These are phyloP conservation scores for Cymbopogon flexuosus DNA, from an alignment of 202 grass and related monocot species.

Conservation along the genomic window DNA sequence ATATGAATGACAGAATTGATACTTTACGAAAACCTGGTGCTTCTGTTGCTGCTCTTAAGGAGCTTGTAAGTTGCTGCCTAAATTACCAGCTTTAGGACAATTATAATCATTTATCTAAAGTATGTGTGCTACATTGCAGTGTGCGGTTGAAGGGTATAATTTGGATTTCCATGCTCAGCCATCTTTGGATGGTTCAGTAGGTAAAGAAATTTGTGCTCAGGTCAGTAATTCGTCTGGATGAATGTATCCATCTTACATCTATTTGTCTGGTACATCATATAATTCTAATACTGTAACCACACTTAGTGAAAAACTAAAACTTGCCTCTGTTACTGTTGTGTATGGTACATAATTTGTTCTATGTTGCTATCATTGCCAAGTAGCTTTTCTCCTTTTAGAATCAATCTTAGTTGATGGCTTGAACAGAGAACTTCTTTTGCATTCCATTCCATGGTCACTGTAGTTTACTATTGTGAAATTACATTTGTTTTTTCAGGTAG, in stretches of 20 bases:
- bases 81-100: conserved; percentile 26
- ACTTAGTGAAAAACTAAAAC: neutral
- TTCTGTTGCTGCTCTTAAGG: conserved; percentile 70
- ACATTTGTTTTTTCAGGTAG: conserved; percentile 49
- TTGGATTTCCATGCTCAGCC: conserved; percentile 54
- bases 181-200: conserved; percentile 40
- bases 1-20: conserved; percentile 29
- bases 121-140: conserved; percentile 51
- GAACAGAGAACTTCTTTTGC: neutral
- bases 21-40: conserved; percentile 35
- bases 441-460: neutral
- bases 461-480: neutral
- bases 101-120: conserved; percentile 24
- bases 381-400: neutral
- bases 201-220: conserved; percentile 61
- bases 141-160: conserved; percentile 67
- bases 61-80: conserved; percentile 66
- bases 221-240: conserved; percentile 36
- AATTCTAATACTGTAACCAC: neutral
- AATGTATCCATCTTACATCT: neutral
- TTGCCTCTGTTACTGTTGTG: neutral
- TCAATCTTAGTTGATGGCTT: conserved; percentile 5
- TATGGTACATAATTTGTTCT: too few relatives aligned
- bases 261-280: neutral
- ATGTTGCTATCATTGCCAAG: neutral